Base-by-base conservation (phyloP, 208 protist genomes). In the Leishmania mexicana region DNA sequence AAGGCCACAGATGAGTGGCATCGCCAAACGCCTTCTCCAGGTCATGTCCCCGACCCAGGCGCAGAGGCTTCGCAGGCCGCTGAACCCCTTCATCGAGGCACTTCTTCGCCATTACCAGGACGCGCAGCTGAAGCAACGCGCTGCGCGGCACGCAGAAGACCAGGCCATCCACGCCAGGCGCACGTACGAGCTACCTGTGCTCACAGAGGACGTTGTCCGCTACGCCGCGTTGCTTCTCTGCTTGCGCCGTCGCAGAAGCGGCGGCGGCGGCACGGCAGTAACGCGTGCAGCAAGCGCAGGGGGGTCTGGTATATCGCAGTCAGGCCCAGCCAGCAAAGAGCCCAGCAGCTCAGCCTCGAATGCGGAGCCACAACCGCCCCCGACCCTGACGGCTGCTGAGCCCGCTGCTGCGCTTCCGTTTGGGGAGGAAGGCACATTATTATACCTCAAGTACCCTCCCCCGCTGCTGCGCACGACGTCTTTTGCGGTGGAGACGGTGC, bases 361-460 rank as follows among this genome's bases (percentile, higher is more conserved):
- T 42, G 42, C 21, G 11, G 60, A 38, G 17, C 17, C 76, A 10
- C 42, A 42, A 38, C 31, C 31, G 40, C 28, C 65, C 10, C 76
- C 28, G 11, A n/a, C 28, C 2, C 40, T 38, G 28, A 13, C 47
- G 38, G 47, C 45, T 3, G 65, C 64, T 4, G 53, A 54, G 3
- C 21, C 38, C 57, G 42, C 53, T 35, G n/a, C 76, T 2, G 31
- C 76, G n/a, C 58, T n/a, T 17, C 19, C 83, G 10, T 83, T 82
- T 47, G 78, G 83, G 0, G 83, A 86, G 28, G 78, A 86, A 0
- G 78, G 78, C 8, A 53, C 78, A 42, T 83, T 94, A 58, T 80
- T 94, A 2, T 96, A 95, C 83, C 62, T 86, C 47, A 87, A 85
- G 72, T 95, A 93, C 84, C 93, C 93, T 10, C 89, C 93, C n/a